Conservation (phyloP, 108 stramenopile species). For the Nitzschia palea region DNA sequence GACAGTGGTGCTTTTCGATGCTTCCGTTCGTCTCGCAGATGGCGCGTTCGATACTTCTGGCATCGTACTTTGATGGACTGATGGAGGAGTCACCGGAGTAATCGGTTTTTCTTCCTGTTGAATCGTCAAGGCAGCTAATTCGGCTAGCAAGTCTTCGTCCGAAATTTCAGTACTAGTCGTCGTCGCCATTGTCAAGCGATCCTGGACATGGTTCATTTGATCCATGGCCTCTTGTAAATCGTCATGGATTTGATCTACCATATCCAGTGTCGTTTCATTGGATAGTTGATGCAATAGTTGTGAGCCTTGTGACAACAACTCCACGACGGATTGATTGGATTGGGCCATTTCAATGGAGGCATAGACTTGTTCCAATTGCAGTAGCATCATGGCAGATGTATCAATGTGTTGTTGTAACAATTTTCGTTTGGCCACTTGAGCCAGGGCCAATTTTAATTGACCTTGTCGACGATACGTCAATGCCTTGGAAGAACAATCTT, state of each 20-base stretch:
- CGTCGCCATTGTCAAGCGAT: background rate
- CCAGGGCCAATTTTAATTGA: background rate
- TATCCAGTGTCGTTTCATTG: conserved; percentile 4
- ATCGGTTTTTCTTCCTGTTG: background rate
- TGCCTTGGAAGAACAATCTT: background rate
- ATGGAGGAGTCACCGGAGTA: background rate
- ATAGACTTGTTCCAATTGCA: conserved; percentile 10
- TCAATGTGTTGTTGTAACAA: conserved; percentile 9
- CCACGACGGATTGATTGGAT: background rate
- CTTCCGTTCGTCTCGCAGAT: no score
- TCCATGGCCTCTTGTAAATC: background rate
- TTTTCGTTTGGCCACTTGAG: background rate
- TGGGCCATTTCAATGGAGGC: conserved; percentile 6
- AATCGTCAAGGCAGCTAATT: conserved; percentile 8
- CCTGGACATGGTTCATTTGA: background rate
- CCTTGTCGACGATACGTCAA: background rate
- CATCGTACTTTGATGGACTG: background rate
- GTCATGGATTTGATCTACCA: background rate
- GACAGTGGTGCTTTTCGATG: no score
- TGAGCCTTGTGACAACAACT: background rate
- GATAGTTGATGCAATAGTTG: background rate
- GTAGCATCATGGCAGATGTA: background rate
- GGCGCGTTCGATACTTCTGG: background rate
- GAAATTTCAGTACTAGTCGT: background rate
- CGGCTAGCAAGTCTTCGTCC: conserved; percentile 9